Evolutionary conservation across 2,329 filamentous ascomycete genomes (phyloP).

Genomic region (Coleophoma eucalyptorum): DNA sequence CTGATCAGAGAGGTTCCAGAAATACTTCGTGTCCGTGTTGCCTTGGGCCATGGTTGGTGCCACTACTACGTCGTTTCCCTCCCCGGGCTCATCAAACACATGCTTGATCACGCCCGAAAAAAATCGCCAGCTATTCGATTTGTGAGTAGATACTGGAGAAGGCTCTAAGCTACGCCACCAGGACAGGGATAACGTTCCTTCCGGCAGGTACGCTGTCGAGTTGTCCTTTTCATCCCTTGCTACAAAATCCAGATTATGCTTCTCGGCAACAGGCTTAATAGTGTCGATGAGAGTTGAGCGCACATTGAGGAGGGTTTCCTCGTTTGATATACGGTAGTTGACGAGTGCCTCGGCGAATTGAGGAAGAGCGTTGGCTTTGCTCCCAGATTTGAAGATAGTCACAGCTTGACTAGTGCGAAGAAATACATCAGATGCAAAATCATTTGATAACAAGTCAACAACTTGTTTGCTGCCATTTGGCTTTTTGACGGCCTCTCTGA

Average conservation of each 20-base stretch:
- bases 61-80: constrained; percentile 6
- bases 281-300: constrained; percentile 43
- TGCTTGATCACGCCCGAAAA: constrained; percentile 9
- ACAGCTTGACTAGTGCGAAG: constrained; percentile 36
- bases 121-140: constrained; percentile 3
- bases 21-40: constrained; percentile 12
- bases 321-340: constrained; percentile 43
- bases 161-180: constrained; percentile 19
- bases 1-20: constrained; percentile 28
- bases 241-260: constrained; percentile 32
- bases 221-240: constrained; percentile 10
- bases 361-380: constrained; percentile 53
- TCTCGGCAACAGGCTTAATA: constrained; percentile 27
- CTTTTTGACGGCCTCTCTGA: not conserved
- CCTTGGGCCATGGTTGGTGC: constrained; percentile 2
- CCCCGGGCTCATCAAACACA: constrained; percentile 4
- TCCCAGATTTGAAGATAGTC: constrained; percentile 46
- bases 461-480: not conserved
- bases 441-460: not conserved
- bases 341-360: constrained; percentile 46
- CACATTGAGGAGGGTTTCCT: constrained; percentile 31
- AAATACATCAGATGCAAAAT: constrained; percentile 19
- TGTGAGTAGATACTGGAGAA: constrained; percentile 30
- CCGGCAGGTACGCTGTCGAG: constrained; percentile 23
- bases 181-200: constrained; percentile 22